A percentile compares a stretch with the other conserved stretches of the same genome.
Conservation (phyloP, 2,329 filamentous ascomycete species). For the Aspergillus hiratsukae region DNA sequence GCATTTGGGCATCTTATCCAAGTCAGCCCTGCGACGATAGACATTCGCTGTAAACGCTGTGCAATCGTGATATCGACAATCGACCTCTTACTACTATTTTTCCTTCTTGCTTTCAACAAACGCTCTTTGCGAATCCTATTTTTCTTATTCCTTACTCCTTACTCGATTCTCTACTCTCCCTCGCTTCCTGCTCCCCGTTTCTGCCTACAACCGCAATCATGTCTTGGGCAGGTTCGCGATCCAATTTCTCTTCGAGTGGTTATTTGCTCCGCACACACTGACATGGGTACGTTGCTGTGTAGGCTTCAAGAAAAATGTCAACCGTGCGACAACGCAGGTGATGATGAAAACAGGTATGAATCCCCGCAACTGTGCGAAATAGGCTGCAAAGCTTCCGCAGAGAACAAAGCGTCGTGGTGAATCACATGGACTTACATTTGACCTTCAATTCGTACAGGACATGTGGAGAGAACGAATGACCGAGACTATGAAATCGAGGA, state of each 20-base stretch:
- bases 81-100: neutral
- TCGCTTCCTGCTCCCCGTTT: constrained; percentile 1
- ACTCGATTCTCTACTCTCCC: neutral
- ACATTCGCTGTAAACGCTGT: neutral
- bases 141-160: neutral
- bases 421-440: constrained; percentile 1
- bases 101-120: neutral
- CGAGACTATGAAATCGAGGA: constrained; percentile 98
- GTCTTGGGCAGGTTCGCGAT: constrained; percentile 64
- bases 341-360: constrained; percentile 95
- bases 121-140: neutral
- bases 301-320: constrained; percentile 96
- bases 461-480: constrained; percentile 98
- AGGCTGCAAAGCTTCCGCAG: neutral
- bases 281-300: constrained; percentile 8
- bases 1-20: constrained; percentile 10
- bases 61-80: neutral
- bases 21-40: neutral
- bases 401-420: neutral
- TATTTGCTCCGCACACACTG: neutral
- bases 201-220: constrained; percentile 43
- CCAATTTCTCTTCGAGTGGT: neutral
- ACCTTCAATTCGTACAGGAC: constrained; percentile 52
- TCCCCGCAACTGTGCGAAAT: neutral
- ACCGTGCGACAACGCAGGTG: constrained; percentile 97